Conservation (phyloP, 345 rosid species). For the Salix arbutifolia region DNA sequence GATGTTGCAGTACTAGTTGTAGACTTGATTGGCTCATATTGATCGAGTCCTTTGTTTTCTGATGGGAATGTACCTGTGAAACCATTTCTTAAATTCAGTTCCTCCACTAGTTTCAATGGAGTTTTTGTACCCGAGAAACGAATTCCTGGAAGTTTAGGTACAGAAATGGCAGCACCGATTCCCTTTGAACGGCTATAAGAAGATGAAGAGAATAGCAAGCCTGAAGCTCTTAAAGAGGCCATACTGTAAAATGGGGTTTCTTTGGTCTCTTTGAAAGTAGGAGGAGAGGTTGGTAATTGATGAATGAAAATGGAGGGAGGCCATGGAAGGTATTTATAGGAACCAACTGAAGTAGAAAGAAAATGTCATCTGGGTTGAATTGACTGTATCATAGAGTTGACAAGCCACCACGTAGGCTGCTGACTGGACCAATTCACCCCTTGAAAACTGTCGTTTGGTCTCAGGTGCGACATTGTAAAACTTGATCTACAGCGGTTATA, state of each 20-base stretch:
- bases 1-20: conserved; percentile 12
- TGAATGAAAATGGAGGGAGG: not conserved
- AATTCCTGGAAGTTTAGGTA: conserved; percentile 42
- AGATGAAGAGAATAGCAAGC: conserved; percentile 30
- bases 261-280: not conserved
- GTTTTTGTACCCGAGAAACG: conserved; percentile 28
- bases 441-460: not conserved
- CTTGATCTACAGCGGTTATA: not conserved
- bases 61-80: conserved; percentile 7
- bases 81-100: conserved; percentile 3
- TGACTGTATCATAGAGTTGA: not conserved
- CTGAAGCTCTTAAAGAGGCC: conserved; percentile 46
- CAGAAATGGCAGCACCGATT: conserved; percentile 37
- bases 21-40: not conserved
- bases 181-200: conserved; percentile 1
- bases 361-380: not conserved
- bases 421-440: not conserved
- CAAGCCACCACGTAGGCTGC: not conserved
- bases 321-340: not conserved
- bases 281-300: not conserved
- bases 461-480: not conserved
- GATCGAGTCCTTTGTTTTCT: not conserved
- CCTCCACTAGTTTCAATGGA: conserved; percentile 1
- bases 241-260: conserved; percentile 1
- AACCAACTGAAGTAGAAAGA: not conserved